Conservation (phyloP, 164 flowering plant genomes). For the Umbilicus rupestris region DNA sequence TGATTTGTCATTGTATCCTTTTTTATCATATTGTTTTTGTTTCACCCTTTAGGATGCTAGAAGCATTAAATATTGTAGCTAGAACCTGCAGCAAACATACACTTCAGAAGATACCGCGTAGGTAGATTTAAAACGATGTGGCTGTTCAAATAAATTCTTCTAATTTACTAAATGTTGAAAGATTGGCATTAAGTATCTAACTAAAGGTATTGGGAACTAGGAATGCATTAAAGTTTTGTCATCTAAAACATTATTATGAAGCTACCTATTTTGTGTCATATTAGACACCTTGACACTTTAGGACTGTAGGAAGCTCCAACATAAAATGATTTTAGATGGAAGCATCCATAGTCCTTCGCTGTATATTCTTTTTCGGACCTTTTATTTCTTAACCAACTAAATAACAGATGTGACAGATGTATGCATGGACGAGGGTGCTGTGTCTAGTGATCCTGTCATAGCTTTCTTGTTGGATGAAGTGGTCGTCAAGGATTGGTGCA, state of each 20-base stretch:
- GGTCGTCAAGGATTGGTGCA: conserved; percentile 98
- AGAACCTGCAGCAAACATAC: background rate
- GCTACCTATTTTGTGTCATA: background rate
- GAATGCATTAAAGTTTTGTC: background rate
- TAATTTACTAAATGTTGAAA: background rate
- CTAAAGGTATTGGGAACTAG: background rate
- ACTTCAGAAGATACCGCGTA: background rate
- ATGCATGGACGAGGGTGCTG: conserved; percentile 98
- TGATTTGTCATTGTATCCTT: conserved; percentile 98
- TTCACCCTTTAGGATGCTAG: background rate
- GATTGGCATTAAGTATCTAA: background rate
- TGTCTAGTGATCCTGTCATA: conserved; percentile 89
- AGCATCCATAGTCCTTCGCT: background rate
- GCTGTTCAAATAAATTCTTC: background rate
- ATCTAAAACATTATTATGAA: background rate
- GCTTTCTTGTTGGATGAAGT: conserved; percentile 95
- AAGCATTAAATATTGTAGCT: background rate
- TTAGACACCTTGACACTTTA: background rate
- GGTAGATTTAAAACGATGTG: background rate
- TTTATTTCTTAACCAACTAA: conserved; percentile 32
- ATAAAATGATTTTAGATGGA: background rate
- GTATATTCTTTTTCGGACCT: background rate
- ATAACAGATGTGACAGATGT: conserved; percentile 88
- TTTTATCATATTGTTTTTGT: background rate
- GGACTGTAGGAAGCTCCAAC: background rate